Evolutionary conservation across 805 yeast species (phyloP).

Genomic region (Teunomyces gatunensis): DNA sequence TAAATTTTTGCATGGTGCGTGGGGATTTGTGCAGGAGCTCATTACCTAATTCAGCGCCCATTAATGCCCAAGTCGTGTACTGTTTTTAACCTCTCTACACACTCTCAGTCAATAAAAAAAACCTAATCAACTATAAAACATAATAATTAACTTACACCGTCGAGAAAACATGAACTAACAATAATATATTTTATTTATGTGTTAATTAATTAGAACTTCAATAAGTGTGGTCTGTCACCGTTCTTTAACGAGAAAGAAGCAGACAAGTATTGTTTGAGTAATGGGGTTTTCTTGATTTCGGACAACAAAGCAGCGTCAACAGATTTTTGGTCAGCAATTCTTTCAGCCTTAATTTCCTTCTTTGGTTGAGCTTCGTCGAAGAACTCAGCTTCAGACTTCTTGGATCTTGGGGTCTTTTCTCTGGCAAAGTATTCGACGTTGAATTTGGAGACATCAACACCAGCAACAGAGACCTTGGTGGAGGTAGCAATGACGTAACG

Average conservation of each 20-base stretch:
- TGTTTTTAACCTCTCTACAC: not conserved
- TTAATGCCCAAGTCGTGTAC: not conserved
- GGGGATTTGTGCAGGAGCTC: conserved; percentile 1
- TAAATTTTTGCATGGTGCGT: conserved; percentile 3
- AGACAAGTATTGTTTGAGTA: conserved; percentile 94
- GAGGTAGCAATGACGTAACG: conserved; percentile 99
- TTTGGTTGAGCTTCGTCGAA: conserved; percentile 75
- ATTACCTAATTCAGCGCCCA: not conserved
- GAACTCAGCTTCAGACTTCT: conserved; percentile 90
- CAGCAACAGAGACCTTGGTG: conserved; percentile 77
- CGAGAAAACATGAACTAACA: conserved; percentile 1
- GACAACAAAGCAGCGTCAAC: conserved; percentile 91
- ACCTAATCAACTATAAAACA: conserved; percentile 1
- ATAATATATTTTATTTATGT: conserved; percentile 3
- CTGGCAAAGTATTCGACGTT: conserved; percentile 94
- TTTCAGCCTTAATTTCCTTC: conserved; percentile 87
- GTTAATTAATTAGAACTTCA: conserved; percentile 72
- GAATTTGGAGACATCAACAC: conserved; percentile 87
- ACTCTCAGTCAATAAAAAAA: not conserved
- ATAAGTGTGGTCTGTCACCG: conserved; percentile 98
- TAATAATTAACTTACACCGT: conserved; percentile 1
- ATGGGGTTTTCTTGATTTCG: conserved; percentile 96
- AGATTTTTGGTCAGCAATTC: conserved; percentile 93
- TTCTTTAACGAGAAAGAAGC: conserved; percentile 93
- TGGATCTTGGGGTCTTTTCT: conserved; percentile 80